These are phyloP conservation scores for Coemansia sp. DNA, from an alignment of 192 early-diverging fungal genomes.

Conservation along the genomic window DNA sequence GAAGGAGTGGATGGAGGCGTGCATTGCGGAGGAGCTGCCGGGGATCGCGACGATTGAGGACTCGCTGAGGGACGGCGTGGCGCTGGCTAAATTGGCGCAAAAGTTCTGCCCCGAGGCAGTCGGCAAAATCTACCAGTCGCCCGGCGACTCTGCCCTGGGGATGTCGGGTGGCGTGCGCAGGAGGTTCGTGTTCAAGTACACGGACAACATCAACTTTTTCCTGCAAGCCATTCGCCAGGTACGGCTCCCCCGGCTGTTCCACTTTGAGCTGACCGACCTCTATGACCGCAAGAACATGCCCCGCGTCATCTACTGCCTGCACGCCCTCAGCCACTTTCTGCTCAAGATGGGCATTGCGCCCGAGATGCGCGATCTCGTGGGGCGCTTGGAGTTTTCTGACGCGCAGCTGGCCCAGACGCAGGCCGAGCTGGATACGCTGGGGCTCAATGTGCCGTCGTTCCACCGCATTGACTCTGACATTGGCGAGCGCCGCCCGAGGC, in stretches of 20 bases:
- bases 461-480: slow-evolving; percentile 68
- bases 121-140: slow-evolving; percentile 77
- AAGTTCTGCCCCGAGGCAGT: slow-evolving; percentile 82
- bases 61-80: slow-evolving; percentile 89
- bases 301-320: slow-evolving; percentile 97
- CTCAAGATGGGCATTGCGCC: slow-evolving; percentile 80
- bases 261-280: slow-evolving; percentile 96
- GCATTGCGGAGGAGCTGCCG: slow-evolving; percentile 78
- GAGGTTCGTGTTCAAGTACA: slow-evolving; percentile 88
- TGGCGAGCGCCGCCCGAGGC: slow-evolving; percentile 33
- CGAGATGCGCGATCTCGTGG: slow-evolving; percentile 89
- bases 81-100: slow-evolving; percentile 83
- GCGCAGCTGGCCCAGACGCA: slow-evolving; percentile 63
- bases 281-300: slow-evolving; percentile 99
- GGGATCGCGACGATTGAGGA: slow-evolving; percentile 81
- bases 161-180: slow-evolving; percentile 39
- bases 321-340: slow-evolving; percentile 93
- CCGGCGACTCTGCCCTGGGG: not conserved
- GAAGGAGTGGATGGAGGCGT: slow-evolving; percentile 99
- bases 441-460: slow-evolving; percentile 87
- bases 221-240: slow-evolving; percentile 76
- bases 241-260: slow-evolving; percentile 87
- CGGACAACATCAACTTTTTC: slow-evolving; percentile 97
- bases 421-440: slow-evolving; percentile 76
- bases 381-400: slow-evolving; percentile 86